Base-by-base conservation (phyloP, 345 rosid genomes). In the Gossypium mustelinum region DNA sequence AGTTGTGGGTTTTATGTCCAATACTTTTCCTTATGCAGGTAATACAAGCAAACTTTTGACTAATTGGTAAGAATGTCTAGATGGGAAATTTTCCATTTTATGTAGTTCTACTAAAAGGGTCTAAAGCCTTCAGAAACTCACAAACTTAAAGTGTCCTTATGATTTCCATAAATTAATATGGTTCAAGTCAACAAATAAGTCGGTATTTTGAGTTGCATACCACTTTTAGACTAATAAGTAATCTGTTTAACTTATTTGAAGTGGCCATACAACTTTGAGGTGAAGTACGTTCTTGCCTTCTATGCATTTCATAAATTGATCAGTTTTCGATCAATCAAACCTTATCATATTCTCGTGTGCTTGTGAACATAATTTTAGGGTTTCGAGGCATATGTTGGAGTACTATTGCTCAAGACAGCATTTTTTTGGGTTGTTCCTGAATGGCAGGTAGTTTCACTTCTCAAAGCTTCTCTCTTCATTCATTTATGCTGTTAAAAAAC, bases 11-110 rank as follows among this genome's bases (percentile, higher is more conserved):
- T 69, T 79, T 96, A 82, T 96, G 94, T 76, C 99, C 98, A 61
- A 79, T 96, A 72, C 97, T 93, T 67, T 96, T 96, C 82, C 80
- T 89, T 73, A 73, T 96, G 87, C 99, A 96, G 98, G 99, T 93
- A 74, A 84, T 73, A 73, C 2, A 13, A 34, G 45, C 61, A 75
- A 24, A 54, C 24, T 18, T 54, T 67, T 63, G 51, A 39, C 25
- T 20, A 22, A 47, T 65, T 51, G 55, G 29, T 56, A 20, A 22
- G 56, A 65, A 60, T 24, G 48, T 60, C 2, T 27, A 56, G 41
- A 29, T 65, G 72, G 29, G 52, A 18, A 34, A 43, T 41, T 39
- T 8, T 24, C 17, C 76, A 39, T 27, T 16, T 48, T 16, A 17
- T 45, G 41, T 18, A 10, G 34, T 56, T 72, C 52, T 72, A n/a